Percentiles rank a stretch among this genome's conserved stretches.
phyloP scores from a whole-genome alignment of 2,329 filamentous ascomycete species.

The Seiridium cupressi region DNA sequence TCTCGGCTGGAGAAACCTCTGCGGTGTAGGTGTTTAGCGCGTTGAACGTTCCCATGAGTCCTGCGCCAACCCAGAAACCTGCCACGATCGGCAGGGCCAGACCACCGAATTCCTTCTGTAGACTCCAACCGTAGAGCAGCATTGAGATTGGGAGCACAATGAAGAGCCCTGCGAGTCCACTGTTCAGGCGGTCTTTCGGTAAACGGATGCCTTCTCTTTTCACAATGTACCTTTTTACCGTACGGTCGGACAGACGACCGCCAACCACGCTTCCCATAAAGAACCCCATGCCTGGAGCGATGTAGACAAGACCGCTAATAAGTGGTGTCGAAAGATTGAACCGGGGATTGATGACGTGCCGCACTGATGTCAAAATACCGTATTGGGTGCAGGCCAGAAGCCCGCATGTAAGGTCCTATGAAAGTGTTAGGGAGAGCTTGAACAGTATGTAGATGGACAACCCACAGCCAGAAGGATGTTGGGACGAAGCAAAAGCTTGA shows the following conservation, averaged over 20 bases:
- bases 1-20: slow-evolving; percentile 7
- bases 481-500: slow-evolving; percentile 19
- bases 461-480: slow-evolving; percentile 22
- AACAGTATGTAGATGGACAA: neutral
- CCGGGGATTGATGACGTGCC: slow-evolving; percentile 72
- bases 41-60: slow-evolving; percentile 11
- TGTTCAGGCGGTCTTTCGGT: slow-evolving; percentile 66
- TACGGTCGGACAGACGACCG: slow-evolving; percentile 68
- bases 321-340: slow-evolving; percentile 67
- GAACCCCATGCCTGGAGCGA: slow-evolving; percentile 71
- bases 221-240: slow-evolving; percentile 62
- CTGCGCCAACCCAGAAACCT: slow-evolving; percentile 9
- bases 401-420: slow-evolving; percentile 17
- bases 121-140: slow-evolving; percentile 65
- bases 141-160: slow-evolving; percentile 60
- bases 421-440: neutral
- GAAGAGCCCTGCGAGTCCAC: slow-evolving; percentile 55
- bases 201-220: slow-evolving; percentile 58
- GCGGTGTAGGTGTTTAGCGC: slow-evolving; percentile 14
- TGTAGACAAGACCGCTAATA: slow-evolving; percentile 69
- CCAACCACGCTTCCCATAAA: slow-evolving; percentile 68
- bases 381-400: slow-evolving; percentile 33
- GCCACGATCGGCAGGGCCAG: slow-evolving; percentile 36
- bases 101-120: slow-evolving; percentile 53
- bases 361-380: slow-evolving; percentile 62